Conservation (phyloP, 2,329 filamentous ascomycete species). For the Fusarium dimerum region DNA sequence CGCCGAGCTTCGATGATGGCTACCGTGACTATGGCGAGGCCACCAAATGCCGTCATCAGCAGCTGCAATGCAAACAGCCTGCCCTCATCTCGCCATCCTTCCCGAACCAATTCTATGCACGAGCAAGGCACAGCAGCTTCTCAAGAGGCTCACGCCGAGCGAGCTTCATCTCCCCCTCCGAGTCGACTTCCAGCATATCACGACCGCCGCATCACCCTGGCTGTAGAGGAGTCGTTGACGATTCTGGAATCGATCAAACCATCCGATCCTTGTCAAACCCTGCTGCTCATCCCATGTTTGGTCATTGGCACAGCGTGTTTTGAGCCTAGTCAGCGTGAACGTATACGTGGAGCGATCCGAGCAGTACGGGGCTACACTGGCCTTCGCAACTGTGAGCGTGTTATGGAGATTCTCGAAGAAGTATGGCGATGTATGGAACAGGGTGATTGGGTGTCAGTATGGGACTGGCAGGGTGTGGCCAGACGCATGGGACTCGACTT, state of each 20-base stretch:
- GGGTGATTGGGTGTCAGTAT: conserved; percentile 58
- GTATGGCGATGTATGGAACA: conserved; percentile 61
- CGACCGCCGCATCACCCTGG: conserved; percentile 52
- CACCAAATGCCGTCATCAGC: conserved; percentile 8
- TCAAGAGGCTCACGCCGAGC: conserved; percentile 8
- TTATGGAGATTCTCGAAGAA: conserved; percentile 55
- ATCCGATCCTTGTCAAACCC: conserved; percentile 59
- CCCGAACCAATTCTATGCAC: conserved; percentile 43
- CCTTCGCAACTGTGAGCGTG: conserved; percentile 58
- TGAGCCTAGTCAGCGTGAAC: conserved; percentile 51
- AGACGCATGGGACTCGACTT: conserved; percentile 56
- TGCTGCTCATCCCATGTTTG: conserved; percentile 61
- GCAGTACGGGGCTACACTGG: conserved; percentile 60
- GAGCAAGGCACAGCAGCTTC: conserved; percentile 33
- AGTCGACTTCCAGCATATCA: conserved; percentile 49
- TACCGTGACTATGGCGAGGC: conserved; percentile 26
- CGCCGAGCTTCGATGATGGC: conserved; percentile 40
- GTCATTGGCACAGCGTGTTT: conserved; percentile 64
- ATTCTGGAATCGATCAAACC: conserved; percentile 58
- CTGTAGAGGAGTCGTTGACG: conserved; percentile 57
- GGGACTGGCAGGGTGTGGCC: conserved; percentile 66
- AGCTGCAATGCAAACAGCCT: conserved; percentile 31
- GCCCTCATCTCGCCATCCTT: conserved; percentile 37
- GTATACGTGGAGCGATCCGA: conserved; percentile 51
- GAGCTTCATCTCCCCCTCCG: conserved; percentile 46